Evolutionary conservation across 2,329 filamentous ascomycete species (phyloP).

Genomic region (Tolypocladium nubicola): DNA sequence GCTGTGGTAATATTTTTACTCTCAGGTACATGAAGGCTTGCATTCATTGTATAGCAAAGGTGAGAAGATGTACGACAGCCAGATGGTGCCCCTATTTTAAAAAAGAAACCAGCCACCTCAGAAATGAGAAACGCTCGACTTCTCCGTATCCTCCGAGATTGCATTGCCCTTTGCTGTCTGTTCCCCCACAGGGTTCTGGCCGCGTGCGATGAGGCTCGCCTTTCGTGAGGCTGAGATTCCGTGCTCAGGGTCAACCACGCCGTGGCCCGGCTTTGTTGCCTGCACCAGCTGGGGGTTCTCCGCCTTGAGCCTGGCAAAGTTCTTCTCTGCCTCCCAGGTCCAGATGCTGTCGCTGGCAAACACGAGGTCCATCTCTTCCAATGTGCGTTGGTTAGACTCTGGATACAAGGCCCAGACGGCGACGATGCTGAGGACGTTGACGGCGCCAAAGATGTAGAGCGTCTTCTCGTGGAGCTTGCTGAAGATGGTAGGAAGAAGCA

Average conservation of each 20-base stretch:
- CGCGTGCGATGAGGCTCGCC: not conserved
- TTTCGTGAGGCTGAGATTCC: conserved; percentile 4
- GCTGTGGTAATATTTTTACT: too few relatives aligned
- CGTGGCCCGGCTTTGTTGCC: conserved; percentile 4
- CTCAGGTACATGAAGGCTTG: not conserved
- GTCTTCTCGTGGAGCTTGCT: conserved; percentile 57
- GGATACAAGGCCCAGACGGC: conserved; percentile 67
- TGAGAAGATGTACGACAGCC: too few relatives aligned
- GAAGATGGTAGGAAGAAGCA: conserved; percentile 52
- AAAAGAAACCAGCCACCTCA: conserved; percentile 17
- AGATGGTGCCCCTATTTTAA: not conserved
- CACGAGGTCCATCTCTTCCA: conserved; percentile 66
- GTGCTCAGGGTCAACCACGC: conserved; percentile 10
- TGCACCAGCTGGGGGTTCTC: conserved; percentile 39
- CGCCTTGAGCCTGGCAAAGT: conserved; percentile 50
- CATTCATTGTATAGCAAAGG: too few relatives aligned
- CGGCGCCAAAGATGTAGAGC: conserved; percentile 61
- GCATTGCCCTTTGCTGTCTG: not conserved
- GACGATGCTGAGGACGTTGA: conserved; percentile 54
- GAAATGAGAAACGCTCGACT: conserved; percentile 3
- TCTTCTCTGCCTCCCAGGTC: conserved; percentile 61
- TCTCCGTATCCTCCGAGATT: not conserved
- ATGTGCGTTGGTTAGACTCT: conserved; percentile 61
- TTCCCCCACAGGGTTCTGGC: not conserved
- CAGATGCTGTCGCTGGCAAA: conserved; percentile 58